Conservation (phyloP, 2,329 filamentous ascomycete genomes). For the Diplodia corticola region DNA sequence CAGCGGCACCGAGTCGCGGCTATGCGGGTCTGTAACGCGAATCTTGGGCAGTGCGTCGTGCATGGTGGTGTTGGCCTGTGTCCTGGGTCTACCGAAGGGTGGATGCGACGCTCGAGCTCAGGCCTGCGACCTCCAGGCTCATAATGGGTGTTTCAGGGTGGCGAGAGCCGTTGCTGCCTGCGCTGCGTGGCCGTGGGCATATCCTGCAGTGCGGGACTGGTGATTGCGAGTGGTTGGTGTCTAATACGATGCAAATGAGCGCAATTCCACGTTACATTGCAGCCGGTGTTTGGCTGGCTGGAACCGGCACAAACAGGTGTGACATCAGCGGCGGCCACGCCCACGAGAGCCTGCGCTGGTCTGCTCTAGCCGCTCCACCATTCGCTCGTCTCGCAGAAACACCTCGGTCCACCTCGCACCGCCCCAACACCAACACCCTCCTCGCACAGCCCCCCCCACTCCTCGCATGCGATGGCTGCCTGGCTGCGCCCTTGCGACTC, state of each 20-base stretch:
- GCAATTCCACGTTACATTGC: constrained; percentile 22
- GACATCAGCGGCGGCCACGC: constrained; percentile 9
- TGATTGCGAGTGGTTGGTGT: constrained; percentile 13
- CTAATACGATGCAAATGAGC: constrained; percentile 20
- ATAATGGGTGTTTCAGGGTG: constrained; percentile 21
- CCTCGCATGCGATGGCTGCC: not conserved
- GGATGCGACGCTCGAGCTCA: constrained; percentile 5
- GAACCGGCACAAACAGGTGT: not conserved
- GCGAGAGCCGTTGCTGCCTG: constrained; percentile 7
- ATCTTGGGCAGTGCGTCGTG: constrained; percentile 45
- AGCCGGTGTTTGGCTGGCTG: constrained; percentile 8
- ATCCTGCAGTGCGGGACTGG: not conserved
- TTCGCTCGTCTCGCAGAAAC: constrained; percentile 5
- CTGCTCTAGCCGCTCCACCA: not conserved
- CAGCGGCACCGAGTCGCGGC: constrained; percentile 35
- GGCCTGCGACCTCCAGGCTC: constrained; percentile 7
- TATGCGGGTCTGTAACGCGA: constrained; percentile 46
- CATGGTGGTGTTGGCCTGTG: constrained; percentile 31
- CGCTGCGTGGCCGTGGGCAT: not conserved
- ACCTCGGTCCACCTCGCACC: not conserved
- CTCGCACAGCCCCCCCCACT: not conserved
- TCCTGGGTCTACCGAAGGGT: constrained; percentile 2
- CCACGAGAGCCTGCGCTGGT: not conserved
- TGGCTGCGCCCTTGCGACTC: not conserved
- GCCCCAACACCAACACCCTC: not conserved